Evolutionary conservation across 352 stramenopile genomes (phyloP), one percentile per base, ranked within the genome.

Genomic region (Albugo laibachii): DNA sequence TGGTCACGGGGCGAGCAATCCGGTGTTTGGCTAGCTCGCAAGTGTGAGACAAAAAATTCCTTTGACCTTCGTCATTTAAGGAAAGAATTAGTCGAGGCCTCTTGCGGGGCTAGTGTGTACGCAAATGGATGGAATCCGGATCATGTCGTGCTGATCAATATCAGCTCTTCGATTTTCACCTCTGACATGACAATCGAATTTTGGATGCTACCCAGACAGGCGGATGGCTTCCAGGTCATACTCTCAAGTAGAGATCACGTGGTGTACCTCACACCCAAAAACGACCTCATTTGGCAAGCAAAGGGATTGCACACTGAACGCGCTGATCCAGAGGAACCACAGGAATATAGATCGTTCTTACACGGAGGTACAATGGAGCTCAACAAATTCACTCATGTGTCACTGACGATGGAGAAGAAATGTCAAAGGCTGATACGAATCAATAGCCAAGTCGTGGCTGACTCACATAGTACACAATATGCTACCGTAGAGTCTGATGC

Each of bases 1-100:
- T 92, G 79, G 79, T 85, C 74, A 16, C 71, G 79, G 19, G 79
- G 79, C 0, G 79, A 92, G 36, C 69, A 89, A 42, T 66, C 79
- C 35, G 79, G 79, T 24, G 69, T 84, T 2, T 92, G 79, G 79
- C 49, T 92, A 14, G 79, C 79, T 2, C 61, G 56, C 18, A 65
- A 67, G 57, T 52, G 77, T 46, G 27, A 10, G 13, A 19, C 40
- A 21, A 18, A 14, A 24, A 38, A 15, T 4, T 11, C 34, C 15
- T 56, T 55, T 5, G 14, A 34, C 6, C 31, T 55, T 5, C 3
- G 24, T 31, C 24, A 31, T 10, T 31, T 31, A 31, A 10, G 8
- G 3, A 31, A 49, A 11, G 62, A 49, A 2, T 52, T 88, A 36
- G 37, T 44, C 13, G 56, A 63, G 14, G 42, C 34, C 4, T 45